Base-by-base conservation (phyloP, 2,329 filamentous ascomycete genomes). In the Tolypocladium endophyticum region DNA sequence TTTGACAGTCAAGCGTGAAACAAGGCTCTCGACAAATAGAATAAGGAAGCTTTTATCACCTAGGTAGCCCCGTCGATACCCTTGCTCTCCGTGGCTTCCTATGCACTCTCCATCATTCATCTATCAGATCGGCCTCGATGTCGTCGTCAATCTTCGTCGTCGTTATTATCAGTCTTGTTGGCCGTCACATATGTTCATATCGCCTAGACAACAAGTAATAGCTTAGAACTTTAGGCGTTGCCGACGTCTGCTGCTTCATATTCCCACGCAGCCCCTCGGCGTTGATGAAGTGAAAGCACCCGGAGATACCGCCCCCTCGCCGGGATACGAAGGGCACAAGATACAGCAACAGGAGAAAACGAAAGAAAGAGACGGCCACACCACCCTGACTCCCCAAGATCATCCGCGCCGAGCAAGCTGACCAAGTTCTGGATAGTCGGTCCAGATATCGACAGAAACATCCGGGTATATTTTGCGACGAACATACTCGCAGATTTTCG, bases 401-500 rank as follows among this genome's bases (percentile, higher is more conserved):
- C 33, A 33, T 57, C 53, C 45, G 39, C 20, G 39, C 52, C 55
- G 36, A 39, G 25, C 36, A 55, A 38, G 57, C 57, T 33, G 58
- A 36, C 35, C 45, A 50, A 60, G 57, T 39, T 38, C 60, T 57
- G 58, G 52, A 57, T 54, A 55, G 45, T 57, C 58, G 47, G 59
- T 61, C 61, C 60, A 61, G 59, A 60, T 61, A 60, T 62, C 61
- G 60, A 65, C 59, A 61, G 62, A 62, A 63, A 58, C 60, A 64
- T 63, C 60, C 60, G 63, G 63, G 61, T 64, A 64, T 65, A 61
- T 59, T 60, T 61, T 60, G 59, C 41, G 56, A 50, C 56, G 47
- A 43, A 57, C 52, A 58, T 58, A 55, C 58, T 64, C 55, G 58
- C 57, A 59, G 58, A 60, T 60, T 60, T 58, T 60, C 56, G 30